Evolutionary conservation across 257 asterid genomes (phyloP), one percentile per base, ranked within the genome.

Genomic region (Solanum chiquidenum): DNA sequence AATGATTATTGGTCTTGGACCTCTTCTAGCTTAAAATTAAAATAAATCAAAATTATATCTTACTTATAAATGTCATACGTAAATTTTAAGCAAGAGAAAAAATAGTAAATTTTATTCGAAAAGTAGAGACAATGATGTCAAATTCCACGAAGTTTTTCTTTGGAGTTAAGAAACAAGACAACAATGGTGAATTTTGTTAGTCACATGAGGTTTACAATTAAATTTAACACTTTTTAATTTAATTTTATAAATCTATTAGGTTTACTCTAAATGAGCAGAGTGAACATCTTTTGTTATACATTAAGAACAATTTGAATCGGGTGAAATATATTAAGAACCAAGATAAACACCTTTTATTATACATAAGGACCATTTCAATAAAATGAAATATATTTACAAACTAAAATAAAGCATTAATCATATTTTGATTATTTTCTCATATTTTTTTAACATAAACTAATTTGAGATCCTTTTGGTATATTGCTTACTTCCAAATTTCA

Each of bases 221-320:
- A 52, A 52, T 6, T 52, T 52, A 16, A 52, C 62, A 52, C 9
- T 16, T 16, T 52, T 52, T 52, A 52, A 16, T 6, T 52, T 6
- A 0, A 52, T 16, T 52, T 52, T 52, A 52, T 52, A 52, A 52
- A 52, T 52, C 9, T 6, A 16, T 18, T 52, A 52, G 62, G 23
- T 52, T 52, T 52, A 18, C 0, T 0, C 62, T 52, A 0, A 52
- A 18, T 0, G n/a, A 18, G 0, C 1, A 6, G 9, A 52, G 0
- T 52, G n/a, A 18, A 52, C 3, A 16, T 16, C 23, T 52, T 52
- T 52, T 3, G 62, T 52, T 52, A 18, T 6, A 52, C 62, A 52
- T 52, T 52, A 18, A 52, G 10, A 52, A 52, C 2, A 52, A 18
- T 18, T 16, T 52, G 62, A 6, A 52, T 52, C 4, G 1, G 9